A percentile compares a stretch with the other conserved stretches of the same genome.
Evolutionary conservation across 345 rosid genomes (phyloP).

Genomic region (Citrus medica): DNA sequence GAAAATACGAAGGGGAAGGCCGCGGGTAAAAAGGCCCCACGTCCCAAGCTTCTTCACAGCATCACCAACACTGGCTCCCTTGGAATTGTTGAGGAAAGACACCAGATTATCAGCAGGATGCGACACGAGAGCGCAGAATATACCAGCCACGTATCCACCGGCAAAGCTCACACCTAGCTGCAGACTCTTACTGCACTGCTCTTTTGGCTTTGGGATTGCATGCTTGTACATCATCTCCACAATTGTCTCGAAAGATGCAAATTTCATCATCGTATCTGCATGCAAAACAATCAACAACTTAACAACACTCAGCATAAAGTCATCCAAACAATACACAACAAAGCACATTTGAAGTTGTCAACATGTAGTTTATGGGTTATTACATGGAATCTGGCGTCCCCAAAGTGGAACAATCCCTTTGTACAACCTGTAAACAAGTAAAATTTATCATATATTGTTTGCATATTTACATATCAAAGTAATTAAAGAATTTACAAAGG

Average conservation of each 20-base stretch:
- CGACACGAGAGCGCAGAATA: conserved; percentile 77
- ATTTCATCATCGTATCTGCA: conserved; percentile 98
- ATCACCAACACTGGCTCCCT: conserved; percentile 85
- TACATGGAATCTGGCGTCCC: conserved; percentile 99
- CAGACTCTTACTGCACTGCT: conserved; percentile 65
- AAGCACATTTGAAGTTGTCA: not conserved
- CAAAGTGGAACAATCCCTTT: conserved; percentile 90
- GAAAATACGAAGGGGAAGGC: conserved; percentile 89
- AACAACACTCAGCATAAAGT: not conserved
- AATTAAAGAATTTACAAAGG: too few species aligned
- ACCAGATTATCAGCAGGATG: conserved; percentile 98
- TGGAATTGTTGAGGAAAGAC: conserved; percentile 92
- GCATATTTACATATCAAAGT: too few species aligned
- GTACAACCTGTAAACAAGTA: conserved; percentile 52
- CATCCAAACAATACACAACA: not conserved
- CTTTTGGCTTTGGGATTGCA: conserved; percentile 74
- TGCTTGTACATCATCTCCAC: conserved; percentile 87
- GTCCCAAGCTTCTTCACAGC: conserved; percentile 74
- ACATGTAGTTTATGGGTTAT: too few species aligned
- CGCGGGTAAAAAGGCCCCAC: conserved; percentile 83
- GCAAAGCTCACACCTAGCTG: conserved; percentile 94
- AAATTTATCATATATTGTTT: not conserved
- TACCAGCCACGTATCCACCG: conserved; percentile 92
- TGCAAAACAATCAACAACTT: conserved; percentile 8
- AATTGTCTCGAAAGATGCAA: conserved; percentile 79